Percentiles rank a stretch among this genome's conserved stretches.
Evolutionary conservation across 805 yeast species (phyloP).

Genomic region (Kodamaea neixiangensis): DNA sequence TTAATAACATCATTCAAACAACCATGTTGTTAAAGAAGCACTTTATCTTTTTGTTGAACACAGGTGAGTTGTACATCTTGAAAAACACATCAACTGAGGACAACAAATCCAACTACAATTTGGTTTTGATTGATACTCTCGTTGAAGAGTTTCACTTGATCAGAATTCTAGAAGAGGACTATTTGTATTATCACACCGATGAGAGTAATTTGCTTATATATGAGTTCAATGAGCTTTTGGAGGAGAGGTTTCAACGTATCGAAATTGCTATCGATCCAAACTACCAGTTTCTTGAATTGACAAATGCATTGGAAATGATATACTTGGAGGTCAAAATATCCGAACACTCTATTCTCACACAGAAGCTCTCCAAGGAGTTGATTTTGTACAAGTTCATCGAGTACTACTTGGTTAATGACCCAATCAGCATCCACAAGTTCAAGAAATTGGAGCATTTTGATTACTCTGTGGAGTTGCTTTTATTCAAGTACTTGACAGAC

Average conservation of each 20-base stretch:
- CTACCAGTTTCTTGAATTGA: slow-evolving; percentile 6
- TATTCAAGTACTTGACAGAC: slow-evolving; percentile 43
- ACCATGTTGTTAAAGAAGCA: slow-evolving; percentile 31
- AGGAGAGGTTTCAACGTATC: slow-evolving; percentile 3
- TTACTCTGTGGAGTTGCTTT: slow-evolving; percentile 51
- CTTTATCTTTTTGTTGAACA: slow-evolving; percentile 35
- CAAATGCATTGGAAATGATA: slow-evolving; percentile 39
- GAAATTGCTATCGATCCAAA: slow-evolving; percentile 29
- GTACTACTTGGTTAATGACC: slow-evolving; percentile 38
- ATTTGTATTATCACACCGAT: slow-evolving; percentile 38
- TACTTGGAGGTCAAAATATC: slow-evolving; percentile 42
- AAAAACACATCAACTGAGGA: slow-evolving; percentile 28
- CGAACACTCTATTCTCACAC: slow-evolving; percentile 23
- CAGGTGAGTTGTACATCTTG: slow-evolving; percentile 42
- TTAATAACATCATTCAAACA: slow-evolving; percentile 25
- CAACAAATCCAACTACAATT: slow-evolving; percentile 15
- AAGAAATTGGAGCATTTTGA: slow-evolving; percentile 43
- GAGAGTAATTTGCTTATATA: slow-evolving; percentile 31
- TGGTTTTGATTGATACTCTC: slow-evolving; percentile 29
- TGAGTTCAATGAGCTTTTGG: slow-evolving; percentile 23
- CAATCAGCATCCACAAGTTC: slow-evolving; percentile 36
- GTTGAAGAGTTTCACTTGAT: slow-evolving; percentile 37
- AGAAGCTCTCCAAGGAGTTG: slow-evolving; percentile 40
- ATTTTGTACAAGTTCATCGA: slow-evolving; percentile 50
- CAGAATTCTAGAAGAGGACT: slow-evolving; percentile 13